Base-by-base conservation (phyloP, 2,329 filamentous ascomycete species). In the Piedraia hortae region DNA sequence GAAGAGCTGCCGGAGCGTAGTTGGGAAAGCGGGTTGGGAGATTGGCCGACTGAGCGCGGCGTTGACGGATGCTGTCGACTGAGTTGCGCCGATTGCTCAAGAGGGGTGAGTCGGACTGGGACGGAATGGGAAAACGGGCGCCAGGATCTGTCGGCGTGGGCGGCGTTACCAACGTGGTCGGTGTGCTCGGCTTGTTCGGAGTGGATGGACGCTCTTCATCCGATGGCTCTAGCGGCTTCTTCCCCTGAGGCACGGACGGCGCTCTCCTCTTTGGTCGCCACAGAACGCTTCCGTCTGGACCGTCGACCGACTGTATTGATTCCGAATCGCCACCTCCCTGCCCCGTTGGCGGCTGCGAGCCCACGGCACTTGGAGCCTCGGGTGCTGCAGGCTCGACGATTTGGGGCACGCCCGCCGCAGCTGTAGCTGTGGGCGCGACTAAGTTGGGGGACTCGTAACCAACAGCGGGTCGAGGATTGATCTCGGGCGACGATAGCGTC, bases 1-100 rank as follows among this genome's bases (percentile, higher is more conserved):
- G 73, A 23, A 85, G 51, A 5, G 78, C 70, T 29, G 60, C 63
- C 24, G 60, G 56, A 31, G 66, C 66, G 21, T 66, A 65, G 31
- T 62, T 78, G 14, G 80, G 89, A 16, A 91, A 57, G 47, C 88
- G 91, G 56, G 78, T 91, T 14, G 78, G 80, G 6, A 38, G 21
- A 18, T 31, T 41, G 6, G 32, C 34, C 10, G 37, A 40, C 20
- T 42, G 38, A 6, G 34, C 35, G 18, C 39, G 34, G 6, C 39
- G 34, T 21, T 38, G 35, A 20, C 36, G 25, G 12, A 40, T 37
- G 23, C 37, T 40, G n/a, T 42, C 38, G 3, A 36, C 29, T 2
- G 38, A 34, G 24, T 25, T 37, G 4, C 34, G 24, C 14, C 30
- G 26, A 7, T 29, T 26, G 3, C 14, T 23, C 12, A 25, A 16